Conservation (phyloP, 1,139 yeast genomes). For the Pneumocystis oryctolagi region DNA sequence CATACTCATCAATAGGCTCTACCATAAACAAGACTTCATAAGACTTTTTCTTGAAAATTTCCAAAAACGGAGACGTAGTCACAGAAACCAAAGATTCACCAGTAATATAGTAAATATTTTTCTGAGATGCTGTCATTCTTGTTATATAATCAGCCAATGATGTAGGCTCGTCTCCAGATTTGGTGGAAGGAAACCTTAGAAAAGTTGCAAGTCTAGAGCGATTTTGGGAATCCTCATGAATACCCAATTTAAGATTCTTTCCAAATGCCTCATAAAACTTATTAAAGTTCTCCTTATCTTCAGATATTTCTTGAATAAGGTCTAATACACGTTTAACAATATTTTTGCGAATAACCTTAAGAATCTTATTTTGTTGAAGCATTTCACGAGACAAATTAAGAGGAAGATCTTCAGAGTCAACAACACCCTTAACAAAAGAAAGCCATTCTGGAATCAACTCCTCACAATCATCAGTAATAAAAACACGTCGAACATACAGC, state of each 20-base stretch:
- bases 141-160: conserved; percentile 94
- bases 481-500: conserved; percentile 97
- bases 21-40: conserved; percentile 95
- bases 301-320: conserved; percentile 97
- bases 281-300: conserved; percentile 96
- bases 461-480: conserved; percentile 98
- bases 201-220: conserved; percentile 89
- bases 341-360: conserved; percentile 98
- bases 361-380: conserved; percentile 99
- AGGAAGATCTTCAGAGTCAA: conserved; percentile 98
- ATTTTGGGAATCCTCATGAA: conserved; percentile 98
- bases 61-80: conserved; percentile 98
- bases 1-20: conserved; percentile 99
- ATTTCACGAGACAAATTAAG: conserved; percentile 99
- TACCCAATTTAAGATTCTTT: conserved; percentile 97
- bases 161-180: conserved; percentile 84
- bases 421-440: conserved; percentile 95
- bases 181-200: conserved; percentile 93
- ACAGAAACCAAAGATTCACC: conserved; percentile 98
- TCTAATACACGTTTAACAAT: conserved; percentile 96
- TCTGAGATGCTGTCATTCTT: conserved; percentile 99
- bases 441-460: conserved; percentile 99
- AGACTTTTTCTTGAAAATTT: conserved; percentile 95
- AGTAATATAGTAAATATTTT: conserved; percentile 97
- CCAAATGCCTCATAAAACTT: conserved; percentile 97